phyloP scores from a whole-genome alignment of 345 rosid genomes.

The Hevea brasiliensis region DNA sequence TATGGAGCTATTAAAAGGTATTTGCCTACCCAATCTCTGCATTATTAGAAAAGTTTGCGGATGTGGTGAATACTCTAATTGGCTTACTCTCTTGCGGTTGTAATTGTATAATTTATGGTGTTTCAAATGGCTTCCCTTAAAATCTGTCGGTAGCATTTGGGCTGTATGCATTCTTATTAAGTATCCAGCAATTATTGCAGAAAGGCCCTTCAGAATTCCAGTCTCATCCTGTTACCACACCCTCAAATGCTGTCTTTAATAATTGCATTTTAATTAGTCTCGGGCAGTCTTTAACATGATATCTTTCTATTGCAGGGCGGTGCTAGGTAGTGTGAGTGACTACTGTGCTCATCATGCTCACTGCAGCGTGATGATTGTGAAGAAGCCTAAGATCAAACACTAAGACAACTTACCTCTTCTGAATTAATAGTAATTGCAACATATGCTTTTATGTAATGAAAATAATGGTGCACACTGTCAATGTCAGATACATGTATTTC shows the following conservation, averaged over 20 bases:
- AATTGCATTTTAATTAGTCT: neutral
- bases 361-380: slow-evolving; percentile 90
- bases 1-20: slow-evolving; percentile 96
- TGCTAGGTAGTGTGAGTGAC: slow-evolving; percentile 93
- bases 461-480: neutral
- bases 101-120: too few relatives aligned
- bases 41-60: neutral
- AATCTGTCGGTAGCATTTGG: neutral
- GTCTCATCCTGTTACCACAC: neutral
- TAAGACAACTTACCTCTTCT: slow-evolving; percentile 16
- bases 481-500: neutral
- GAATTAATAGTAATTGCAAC: neutral
- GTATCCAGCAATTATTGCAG: neutral
- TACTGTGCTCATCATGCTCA: slow-evolving; percentile 97
- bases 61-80: neutral
- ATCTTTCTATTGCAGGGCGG: slow-evolving; percentile 58
- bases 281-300: neutral
- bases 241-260: neutral
- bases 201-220: neutral
- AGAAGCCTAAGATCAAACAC: slow-evolving; percentile 85
- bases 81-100: neutral
- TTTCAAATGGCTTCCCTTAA: too few relatives aligned
- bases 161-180: neutral
- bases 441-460: neutral
- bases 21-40: neutral